Evolutionary conservation across 2,329 filamentous ascomycete species (phyloP).

Genomic region (Pseudocercospora fuligena): DNA sequence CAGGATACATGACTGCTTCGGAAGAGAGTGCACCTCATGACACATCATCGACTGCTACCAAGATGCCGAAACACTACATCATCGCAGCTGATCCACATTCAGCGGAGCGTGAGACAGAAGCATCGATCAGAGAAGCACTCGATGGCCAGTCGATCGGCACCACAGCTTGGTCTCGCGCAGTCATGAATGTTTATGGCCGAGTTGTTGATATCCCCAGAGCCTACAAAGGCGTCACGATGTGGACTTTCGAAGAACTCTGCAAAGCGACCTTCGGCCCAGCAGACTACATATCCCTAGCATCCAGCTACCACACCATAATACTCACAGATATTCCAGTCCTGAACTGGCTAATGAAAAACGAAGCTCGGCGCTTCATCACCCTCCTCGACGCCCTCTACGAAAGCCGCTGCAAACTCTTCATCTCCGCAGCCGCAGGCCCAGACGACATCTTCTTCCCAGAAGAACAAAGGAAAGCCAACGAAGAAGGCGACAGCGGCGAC

Average conservation of each 20-base stretch:
- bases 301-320: constrained; percentile 78
- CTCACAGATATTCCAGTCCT: constrained; percentile 72
- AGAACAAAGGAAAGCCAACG: constrained; percentile 29
- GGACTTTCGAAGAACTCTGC: constrained; percentile 72
- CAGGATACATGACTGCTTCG: constrained; percentile 26
- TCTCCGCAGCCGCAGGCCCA: constrained; percentile 69
- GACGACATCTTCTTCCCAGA: constrained; percentile 82
- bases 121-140: constrained; percentile 26
- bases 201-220: constrained; percentile 64
- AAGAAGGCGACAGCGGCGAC: constrained; percentile 46
- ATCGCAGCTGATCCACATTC: constrained; percentile 15
- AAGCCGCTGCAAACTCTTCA: constrained; percentile 75
- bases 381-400: constrained; percentile 81
- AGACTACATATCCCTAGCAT: constrained; percentile 82
- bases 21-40: constrained; percentile 8
- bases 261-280: constrained; percentile 71
- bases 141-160: constrained; percentile 14
- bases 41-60: background rate
- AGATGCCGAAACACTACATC: constrained; percentile 30
- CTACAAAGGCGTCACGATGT: constrained; percentile 62
- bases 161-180: constrained; percentile 50
- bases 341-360: constrained; percentile 73
- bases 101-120: constrained; percentile 25
- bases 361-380: constrained; percentile 71
- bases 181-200: constrained; percentile 66